Percentiles rank a stretch among this genome's conserved stretches.
Evolutionary conservation across 805 yeast species (phyloP).

Genomic region (Saccharomyces mikatae): DNA sequence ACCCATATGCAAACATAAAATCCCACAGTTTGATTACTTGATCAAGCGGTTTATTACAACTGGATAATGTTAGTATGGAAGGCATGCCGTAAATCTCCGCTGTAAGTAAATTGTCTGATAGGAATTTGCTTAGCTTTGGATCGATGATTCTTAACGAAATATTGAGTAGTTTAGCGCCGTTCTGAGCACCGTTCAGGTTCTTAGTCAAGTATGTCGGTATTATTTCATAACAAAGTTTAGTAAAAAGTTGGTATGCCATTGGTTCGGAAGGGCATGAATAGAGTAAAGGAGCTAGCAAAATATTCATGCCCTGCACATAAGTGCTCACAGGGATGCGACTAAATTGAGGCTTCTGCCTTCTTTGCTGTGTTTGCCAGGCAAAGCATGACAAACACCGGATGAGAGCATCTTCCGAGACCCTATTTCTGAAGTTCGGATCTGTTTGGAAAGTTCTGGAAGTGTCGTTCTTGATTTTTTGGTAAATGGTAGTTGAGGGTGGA

Average conservation of each 20-base stretch:
- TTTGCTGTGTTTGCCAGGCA: constrained; percentile 40
- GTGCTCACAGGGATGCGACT: constrained; percentile 18
- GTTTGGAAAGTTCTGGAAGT: constrained; percentile 79
- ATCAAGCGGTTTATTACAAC: constrained; percentile 77
- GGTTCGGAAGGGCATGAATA: constrained; percentile 74
- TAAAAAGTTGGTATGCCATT: constrained; percentile 70
- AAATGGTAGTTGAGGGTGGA: constrained; percentile 46
- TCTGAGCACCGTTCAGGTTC: constrained; percentile 71
- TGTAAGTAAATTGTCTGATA: constrained; percentile 41
- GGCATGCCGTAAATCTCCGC: constrained; percentile 86
- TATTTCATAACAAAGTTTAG: constrained; percentile 48
- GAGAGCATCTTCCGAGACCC: constrained; percentile 62
- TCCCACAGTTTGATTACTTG: constrained; percentile 83
- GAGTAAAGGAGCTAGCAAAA: constrained; percentile 74
- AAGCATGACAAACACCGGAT: constrained; percentile 64
- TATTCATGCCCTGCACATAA: constrained; percentile 92
- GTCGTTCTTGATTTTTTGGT: constrained; percentile 68
- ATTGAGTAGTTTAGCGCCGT: constrained; percentile 68
- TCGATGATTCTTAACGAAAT: constrained; percentile 63
- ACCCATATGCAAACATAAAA: constrained; percentile 82
- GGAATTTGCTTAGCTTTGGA: constrained; percentile 52
- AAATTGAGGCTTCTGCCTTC: not conserved
- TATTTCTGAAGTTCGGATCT: constrained; percentile 53
- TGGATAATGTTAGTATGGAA: constrained; percentile 72
- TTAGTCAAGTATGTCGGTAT: constrained; percentile 77